Evolutionary conservation across 352 stramenopile genomes (phyloP), one percentile per base, ranked within the genome.

Genomic region (Thraustochytrium sp.): DNA sequence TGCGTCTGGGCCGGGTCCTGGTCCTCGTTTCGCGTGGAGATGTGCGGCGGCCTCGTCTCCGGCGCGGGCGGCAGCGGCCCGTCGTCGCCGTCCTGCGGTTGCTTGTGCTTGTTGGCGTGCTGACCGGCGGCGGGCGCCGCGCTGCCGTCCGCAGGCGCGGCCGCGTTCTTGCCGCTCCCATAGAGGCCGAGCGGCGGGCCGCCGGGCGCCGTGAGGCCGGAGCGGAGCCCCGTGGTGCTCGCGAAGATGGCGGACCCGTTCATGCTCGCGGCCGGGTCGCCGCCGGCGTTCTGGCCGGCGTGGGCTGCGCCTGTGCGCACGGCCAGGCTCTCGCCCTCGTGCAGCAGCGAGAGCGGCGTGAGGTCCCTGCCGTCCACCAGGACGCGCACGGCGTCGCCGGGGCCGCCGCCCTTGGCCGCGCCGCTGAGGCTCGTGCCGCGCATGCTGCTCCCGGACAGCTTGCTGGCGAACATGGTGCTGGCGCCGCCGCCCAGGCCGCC

Each of bases 231-330:
- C 23, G 63, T 80, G 46, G 42, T 49, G 68, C 68, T 80, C 4
- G 68, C 68, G 49, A 80, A 80, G 18, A 80, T 80, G 36, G 31
- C 76, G 34, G 68, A 46, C 2, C 68, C 68, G n/a, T 51, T 80
- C 46, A 55, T 61, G 40, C 40, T 54, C 26, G 8, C 55, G 1
- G 26, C 21, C 51, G n/a, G 51, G 23, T 26, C 31, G 11, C 31
- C 31, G 34, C 63, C 46, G 23, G 53, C 23, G 42, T 76, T 62
- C 21, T 76, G 13, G 23, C 37, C 36, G 65, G 11, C 26, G 9
- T 5, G 8, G 11, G 9, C 18, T 21, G 29, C 23, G 26, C 36
- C 31, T 8, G 42, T 64, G 37, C 2, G 44, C 9, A 80, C 31
- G 26, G 68, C 68, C 11, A 80, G 68, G 31, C 68, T 80, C 2